These are phyloP conservation scores for Kwoniella pini DNA, from an alignment of 768 basidiomycete species.

Conservation along the genomic window DNA sequence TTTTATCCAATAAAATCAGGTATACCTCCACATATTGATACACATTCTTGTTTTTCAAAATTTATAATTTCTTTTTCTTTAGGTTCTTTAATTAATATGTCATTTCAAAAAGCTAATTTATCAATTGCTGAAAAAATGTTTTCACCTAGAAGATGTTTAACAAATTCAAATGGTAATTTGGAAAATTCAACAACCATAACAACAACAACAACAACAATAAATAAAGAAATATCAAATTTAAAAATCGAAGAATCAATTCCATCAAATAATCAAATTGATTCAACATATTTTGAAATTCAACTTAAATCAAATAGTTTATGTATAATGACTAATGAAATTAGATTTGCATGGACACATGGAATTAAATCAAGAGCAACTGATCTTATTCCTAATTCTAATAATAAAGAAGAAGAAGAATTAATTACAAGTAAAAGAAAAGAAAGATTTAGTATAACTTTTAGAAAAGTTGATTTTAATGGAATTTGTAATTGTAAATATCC, in stretches of 20 bases:
- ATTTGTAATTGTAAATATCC: neutral
- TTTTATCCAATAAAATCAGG: neutral
- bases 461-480: slow-evolving; percentile 3
- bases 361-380: neutral
- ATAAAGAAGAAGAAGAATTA: no score
- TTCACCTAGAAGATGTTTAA: neutral
- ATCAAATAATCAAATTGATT: neutral
- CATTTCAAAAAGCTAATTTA: neutral
- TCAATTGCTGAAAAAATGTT: neutral
- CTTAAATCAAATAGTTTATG: slow-evolving; percentile 1
- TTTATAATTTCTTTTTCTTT: neutral
- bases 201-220: neutral
- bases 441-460: slow-evolving; percentile 6
- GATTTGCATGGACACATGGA: slow-evolving; percentile 7
- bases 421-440: neutral
- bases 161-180: no score
- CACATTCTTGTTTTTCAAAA: neutral
- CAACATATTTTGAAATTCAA: no score
- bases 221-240: neutral
- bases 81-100: neutral
- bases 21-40: slow-evolving; percentile 7
- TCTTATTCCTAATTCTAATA: no score
- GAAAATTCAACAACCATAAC: neutral
- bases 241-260: neutral
- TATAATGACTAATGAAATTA: slow-evolving; percentile 5